Evolutionary conservation across 768 basidiomycete genomes (phyloP).

Genomic region (Fomitopsis pulvina): DNA sequence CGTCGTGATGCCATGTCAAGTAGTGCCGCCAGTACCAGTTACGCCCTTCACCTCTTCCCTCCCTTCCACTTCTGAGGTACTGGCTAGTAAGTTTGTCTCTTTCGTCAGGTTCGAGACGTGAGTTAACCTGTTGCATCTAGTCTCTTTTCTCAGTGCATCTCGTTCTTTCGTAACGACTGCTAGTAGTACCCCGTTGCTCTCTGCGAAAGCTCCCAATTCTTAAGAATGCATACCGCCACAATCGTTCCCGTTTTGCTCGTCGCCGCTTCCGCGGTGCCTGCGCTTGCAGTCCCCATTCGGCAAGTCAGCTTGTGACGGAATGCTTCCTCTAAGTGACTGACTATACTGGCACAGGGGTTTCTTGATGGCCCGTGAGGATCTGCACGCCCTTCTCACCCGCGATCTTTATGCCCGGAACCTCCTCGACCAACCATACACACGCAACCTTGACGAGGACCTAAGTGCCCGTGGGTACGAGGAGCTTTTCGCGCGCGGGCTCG

Average conservation of each 20-base stretch:
- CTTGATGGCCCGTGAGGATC: background rate
- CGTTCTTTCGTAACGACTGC: background rate
- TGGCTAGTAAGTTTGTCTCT: background rate
- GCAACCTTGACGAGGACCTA: too few species aligned
- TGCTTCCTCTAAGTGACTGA: background rate
- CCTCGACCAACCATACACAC: too few species aligned
- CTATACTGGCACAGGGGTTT: background rate
- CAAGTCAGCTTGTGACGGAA: background rate
- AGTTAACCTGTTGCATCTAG: background rate
- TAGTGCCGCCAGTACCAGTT: too few species aligned
- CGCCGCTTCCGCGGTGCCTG: background rate
- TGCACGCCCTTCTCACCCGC: too few species aligned
- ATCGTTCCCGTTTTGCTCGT: background rate
- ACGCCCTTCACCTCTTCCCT: background rate
- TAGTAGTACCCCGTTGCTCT: too few species aligned
- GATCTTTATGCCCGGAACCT: too few species aligned
- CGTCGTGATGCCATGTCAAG: too few species aligned
- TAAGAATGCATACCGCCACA: background rate
- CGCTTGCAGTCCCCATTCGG: background rate
- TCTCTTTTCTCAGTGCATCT: background rate
- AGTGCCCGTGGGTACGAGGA: too few species aligned
- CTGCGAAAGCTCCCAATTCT: background rate
- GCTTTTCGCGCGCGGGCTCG: too few species aligned
- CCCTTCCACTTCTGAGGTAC: background rate
- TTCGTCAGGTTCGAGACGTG: background rate